phyloP scores from a whole-genome alignment of 2,329 filamentous ascomycete species.

The Amphichorda felina region DNA sequence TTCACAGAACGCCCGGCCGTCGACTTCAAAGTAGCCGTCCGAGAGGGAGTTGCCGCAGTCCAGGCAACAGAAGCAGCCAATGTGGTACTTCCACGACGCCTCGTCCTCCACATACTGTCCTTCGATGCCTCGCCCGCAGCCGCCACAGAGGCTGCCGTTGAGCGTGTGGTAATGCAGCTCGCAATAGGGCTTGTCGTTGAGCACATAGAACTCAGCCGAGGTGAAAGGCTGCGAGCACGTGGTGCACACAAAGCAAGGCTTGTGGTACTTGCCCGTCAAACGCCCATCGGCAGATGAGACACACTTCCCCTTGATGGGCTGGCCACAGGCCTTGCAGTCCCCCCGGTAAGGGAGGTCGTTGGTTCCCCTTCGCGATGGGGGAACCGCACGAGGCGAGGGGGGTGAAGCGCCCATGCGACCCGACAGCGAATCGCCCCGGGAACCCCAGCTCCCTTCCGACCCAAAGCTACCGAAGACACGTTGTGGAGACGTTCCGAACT shows the following conservation, averaged over 20 bases:
- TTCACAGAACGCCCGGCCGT: slow-evolving; percentile 73
- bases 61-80: slow-evolving; percentile 72
- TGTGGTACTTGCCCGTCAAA: slow-evolving; percentile 88
- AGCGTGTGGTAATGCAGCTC: slow-evolving; percentile 85
- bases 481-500: not conserved
- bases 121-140: slow-evolving; percentile 78
- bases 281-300: slow-evolving; percentile 89
- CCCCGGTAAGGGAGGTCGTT: slow-evolving; percentile 46
- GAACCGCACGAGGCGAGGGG: slow-evolving; percentile 1
- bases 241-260: slow-evolving; percentile 84
- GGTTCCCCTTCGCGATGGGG: slow-evolving; percentile 20
- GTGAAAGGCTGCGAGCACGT: slow-evolving; percentile 73
- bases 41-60: slow-evolving; percentile 64
- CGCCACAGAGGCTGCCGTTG: slow-evolving; percentile 74
- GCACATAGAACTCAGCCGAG: slow-evolving; percentile 86
- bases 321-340: slow-evolving; percentile 70
- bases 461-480: not conserved
- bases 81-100: slow-evolving; percentile 67
- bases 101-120: slow-evolving; percentile 88
- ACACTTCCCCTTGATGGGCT: slow-evolving; percentile 77
- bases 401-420: slow-evolving; percentile 3
- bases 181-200: slow-evolving; percentile 79
- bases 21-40: slow-evolving; percentile 87
- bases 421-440: not conserved
- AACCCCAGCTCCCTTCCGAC: not conserved